Evolutionary conservation across 1,284 basidiomycete genomes (phyloP), one percentile per base, ranked within the genome.

Genomic region (Ustilago bromivora): DNA sequence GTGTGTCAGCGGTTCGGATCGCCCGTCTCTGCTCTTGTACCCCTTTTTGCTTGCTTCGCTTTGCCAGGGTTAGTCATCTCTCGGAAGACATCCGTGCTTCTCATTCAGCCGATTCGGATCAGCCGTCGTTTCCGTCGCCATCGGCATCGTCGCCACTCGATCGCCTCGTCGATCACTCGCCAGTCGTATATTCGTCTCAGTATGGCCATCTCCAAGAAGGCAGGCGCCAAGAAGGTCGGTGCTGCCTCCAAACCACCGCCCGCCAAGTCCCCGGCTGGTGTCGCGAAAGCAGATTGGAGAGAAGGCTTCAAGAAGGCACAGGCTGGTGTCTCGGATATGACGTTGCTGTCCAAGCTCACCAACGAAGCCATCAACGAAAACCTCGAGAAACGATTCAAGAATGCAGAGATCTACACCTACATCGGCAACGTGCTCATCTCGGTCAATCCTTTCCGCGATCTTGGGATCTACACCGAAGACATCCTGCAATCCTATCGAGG

Each of bases 281-380:
- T 86, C 19, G 79, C 79, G 28, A 86, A 85, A 63, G 84, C 84
- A 19, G 84, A 86, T 66, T 86, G 84, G 84, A 63, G 83, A 15
- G 84, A 86, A 61, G 84, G 84, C 23, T 85, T 86, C 75, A 86
- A 86, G 66, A 85, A 86, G 69, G 77, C 79, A 15, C 82, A 84
- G 67, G 94, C 96, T 66, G 97, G 97, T 69, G 96, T 99, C 66
- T 92, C 94, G 61, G 97, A 99, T 88, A 99, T 99, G 97, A 99
- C 97, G 10, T 88, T 99, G 72, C 89, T 99, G 72, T 94, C 94
- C 61, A 97, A 95, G 59, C 97, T 99, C 88, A 96, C 94, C 86
- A 98, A 99, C 87, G 96, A 99, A 84, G 92, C 92, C 80, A 92
- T 99, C 90, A 99, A 98, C 87, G 95, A 98, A 63, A 99, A 99